phyloP scores from a whole-genome alignment of 2,329 filamentous ascomycete genomes.

The Didymella pinodella region DNA sequence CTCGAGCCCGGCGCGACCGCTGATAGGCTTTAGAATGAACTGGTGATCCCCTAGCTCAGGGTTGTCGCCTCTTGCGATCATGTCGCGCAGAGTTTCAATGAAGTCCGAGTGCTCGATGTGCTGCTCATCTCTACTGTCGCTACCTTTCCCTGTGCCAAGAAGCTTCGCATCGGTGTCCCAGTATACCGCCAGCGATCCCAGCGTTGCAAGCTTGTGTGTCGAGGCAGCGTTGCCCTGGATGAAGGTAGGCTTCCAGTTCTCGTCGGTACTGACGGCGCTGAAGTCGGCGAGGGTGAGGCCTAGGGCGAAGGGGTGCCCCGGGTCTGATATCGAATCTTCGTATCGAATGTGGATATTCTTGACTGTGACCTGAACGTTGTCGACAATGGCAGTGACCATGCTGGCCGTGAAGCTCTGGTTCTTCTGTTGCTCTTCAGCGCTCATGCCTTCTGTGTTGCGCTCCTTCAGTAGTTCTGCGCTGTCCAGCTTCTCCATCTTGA shows the following conservation, averaged over 20 bases:
- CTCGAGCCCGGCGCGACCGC: slow-evolving; percentile 91
- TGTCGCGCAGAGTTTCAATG: slow-evolving; percentile 75
- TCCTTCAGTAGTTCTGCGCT: slow-evolving; percentile 95
- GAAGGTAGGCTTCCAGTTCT: slow-evolving; percentile 93
- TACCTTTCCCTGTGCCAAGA: slow-evolving; percentile 81
- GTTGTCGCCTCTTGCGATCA: slow-evolving; percentile 78
- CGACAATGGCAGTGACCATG: slow-evolving; percentile 93
- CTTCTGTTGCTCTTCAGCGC: slow-evolving; percentile 93
- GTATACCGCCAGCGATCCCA: slow-evolving; percentile 90
- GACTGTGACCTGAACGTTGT: slow-evolving; percentile 96
- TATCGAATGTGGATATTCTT: slow-evolving; percentile 99
- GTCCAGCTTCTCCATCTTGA: slow-evolving; percentile 99
- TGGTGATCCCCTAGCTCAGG: slow-evolving; percentile 71
- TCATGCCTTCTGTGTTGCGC: slow-evolving; percentile 89
- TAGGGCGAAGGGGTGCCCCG: slow-evolving; percentile 92
- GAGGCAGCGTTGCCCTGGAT: slow-evolving; percentile 84
- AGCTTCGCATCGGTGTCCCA: slow-evolving; percentile 96
- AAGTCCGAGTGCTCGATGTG: slow-evolving; percentile 77
- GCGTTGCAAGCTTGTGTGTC: slow-evolving; percentile 91
- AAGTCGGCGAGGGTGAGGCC: slow-evolving; percentile 94
- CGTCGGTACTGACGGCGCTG: slow-evolving; percentile 94
- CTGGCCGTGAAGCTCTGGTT: slow-evolving; percentile 98
- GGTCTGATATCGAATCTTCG: slow-evolving; percentile 94
- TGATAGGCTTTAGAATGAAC: slow-evolving; percentile 95
- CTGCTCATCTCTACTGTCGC: slow-evolving; percentile 65